These are phyloP conservation scores for Fusarium dimerum DNA, from an alignment of 2,329 filamentous ascomycete genomes.

Conservation along the genomic window DNA sequence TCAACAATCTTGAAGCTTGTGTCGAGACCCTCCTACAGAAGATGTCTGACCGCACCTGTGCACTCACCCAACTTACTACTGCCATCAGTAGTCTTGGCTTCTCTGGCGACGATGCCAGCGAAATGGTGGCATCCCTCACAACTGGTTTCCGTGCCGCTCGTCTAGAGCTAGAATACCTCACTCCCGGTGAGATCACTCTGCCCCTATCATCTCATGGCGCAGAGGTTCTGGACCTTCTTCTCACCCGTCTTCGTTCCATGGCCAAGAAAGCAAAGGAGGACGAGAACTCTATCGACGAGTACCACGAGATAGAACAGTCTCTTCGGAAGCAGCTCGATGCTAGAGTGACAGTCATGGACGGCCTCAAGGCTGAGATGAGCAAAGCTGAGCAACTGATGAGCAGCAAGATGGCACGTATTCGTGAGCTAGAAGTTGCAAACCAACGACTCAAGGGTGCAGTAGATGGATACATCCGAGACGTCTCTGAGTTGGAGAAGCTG, in stretches of 20 bases:
- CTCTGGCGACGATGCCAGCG: slow-evolving; percentile 44
- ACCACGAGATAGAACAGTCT: slow-evolving; percentile 56
- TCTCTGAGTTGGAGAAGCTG: slow-evolving; percentile 53
- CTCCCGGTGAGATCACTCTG: slow-evolving; percentile 57
- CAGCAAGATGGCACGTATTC: slow-evolving; percentile 41
- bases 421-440: slow-evolving; percentile 51
- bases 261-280: slow-evolving; percentile 47
- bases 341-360: slow-evolving; percentile 53
- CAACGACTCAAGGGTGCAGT: slow-evolving; percentile 53
- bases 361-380: slow-evolving; percentile 44
- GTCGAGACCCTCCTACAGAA: slow-evolving; percentile 45
- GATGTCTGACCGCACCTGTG: slow-evolving; percentile 51
- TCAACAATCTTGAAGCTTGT: slow-evolving; percentile 42
- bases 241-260: slow-evolving; percentile 51
- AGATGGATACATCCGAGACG: slow-evolving; percentile 54
- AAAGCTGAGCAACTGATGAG: slow-evolving; percentile 35
- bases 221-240: slow-evolving; percentile 56
- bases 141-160: slow-evolving; percentile 56
- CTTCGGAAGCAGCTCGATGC: slow-evolving; percentile 58
- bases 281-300: slow-evolving; percentile 60
- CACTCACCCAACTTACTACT: slow-evolving; percentile 45
- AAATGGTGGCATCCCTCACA: slow-evolving; percentile 50
- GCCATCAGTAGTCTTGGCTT: slow-evolving; percentile 55
- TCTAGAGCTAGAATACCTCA: slow-evolving; percentile 63
- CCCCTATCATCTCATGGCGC: slow-evolving; percentile 55